Evolutionary conservation across 176 grass and related monocot species (phyloP).

Genomic region (Oryza officinalis): DNA sequence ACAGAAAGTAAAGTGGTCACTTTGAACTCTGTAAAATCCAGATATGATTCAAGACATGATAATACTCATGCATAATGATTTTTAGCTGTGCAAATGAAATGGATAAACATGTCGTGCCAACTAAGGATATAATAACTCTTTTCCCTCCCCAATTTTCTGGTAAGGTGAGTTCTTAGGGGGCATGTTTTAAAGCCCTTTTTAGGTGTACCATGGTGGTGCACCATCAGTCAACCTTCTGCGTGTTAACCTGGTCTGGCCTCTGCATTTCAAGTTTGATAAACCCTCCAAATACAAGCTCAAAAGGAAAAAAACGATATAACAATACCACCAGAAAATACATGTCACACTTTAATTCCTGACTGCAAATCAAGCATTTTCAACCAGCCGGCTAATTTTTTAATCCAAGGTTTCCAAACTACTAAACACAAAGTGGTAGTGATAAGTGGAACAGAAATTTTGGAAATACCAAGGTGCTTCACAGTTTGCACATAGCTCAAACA

Average conservation of each 20-base stretch:
- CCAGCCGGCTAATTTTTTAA: constrained; percentile 2
- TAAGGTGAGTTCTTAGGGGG: background rate
- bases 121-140: background rate
- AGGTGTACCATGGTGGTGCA: background rate
- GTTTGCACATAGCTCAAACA: background rate
- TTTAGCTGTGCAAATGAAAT: constrained; percentile 11
- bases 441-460: background rate
- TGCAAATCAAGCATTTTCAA: constrained; percentile 26
- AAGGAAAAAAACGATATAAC: background rate
- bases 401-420: background rate
- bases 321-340: constrained; percentile 4
- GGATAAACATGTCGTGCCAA: constrained; percentile 2
- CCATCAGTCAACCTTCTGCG: background rate
- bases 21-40: constrained; percentile 15
- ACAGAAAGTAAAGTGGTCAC: constrained; percentile 18
- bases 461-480: background rate
- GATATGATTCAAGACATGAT: background rate
- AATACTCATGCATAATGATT: background rate
- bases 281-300: constrained; percentile 24
- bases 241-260: constrained; percentile 3
- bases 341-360: background rate
- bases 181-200: background rate
- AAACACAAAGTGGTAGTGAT: background rate
- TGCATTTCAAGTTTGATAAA: background rate
- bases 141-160: background rate